Evolutionary conservation across 306 rosid species (phyloP), one percentile per base, ranked within the genome.

Genomic region (Quercus variabilis): DNA sequence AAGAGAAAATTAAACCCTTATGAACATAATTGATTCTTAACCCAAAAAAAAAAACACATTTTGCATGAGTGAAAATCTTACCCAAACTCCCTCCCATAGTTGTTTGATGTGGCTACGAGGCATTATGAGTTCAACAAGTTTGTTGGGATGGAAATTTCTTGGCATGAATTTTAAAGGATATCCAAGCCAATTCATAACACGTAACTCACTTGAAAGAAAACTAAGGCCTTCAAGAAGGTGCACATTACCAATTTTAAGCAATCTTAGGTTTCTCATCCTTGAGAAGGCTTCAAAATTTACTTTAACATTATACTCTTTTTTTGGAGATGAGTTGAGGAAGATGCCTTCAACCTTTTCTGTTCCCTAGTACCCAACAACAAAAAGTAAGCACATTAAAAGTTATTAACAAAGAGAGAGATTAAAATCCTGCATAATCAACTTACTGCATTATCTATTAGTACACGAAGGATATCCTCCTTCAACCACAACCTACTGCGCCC

Each of bases 81-180:
- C 89, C 85, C 60, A 55, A 0, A 1, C 7, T 18, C 71, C 71
- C 28, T 78, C 13, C 86, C 87, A 83, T 5, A 86, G 80, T 8
- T 72, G 20, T 49, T 54, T 21, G n/a, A 86, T 4, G 4, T n/a
- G 12, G 49, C 83, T 86, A 12, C 25, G 1, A 1, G 58, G 71
- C 74, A 86, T 6, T 15, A 25, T 28, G 30, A 85, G 46, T 7
- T 72, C 21, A 14, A 82, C 79, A 20, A 86, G 84, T 0, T 78
- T 82, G 35, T 71, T 28, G 0, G 68, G 35, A 2, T 43, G 25
- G 56, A 79, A 80, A 13, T 69, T 58, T 2, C 1, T 1, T 5
- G 86, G 84, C 76, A 86, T 69, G 17, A 77, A 86, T 2, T 64
- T 71, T 28, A 60, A 49, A 28, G 86, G 90, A 33, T 73, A 84